These are phyloP conservation scores for Rhododendron ovatum DNA, from an alignment of 148 eudicot species.

Conservation along the genomic window DNA sequence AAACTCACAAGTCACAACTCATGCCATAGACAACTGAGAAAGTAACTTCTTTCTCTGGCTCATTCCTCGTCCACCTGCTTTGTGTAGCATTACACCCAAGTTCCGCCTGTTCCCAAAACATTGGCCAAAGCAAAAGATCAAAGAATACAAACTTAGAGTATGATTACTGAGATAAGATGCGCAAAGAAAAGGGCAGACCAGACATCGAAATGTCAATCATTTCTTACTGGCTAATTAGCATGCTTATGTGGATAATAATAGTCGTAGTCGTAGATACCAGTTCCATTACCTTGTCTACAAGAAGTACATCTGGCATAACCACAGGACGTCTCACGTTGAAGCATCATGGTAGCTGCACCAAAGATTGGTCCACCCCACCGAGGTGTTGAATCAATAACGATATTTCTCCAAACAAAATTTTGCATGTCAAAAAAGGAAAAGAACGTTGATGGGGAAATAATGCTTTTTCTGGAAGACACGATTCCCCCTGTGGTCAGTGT, in stretches of 20 bases:
- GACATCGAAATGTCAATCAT: neutral
- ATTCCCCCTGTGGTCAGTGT: neutral
- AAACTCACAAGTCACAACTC: neutral
- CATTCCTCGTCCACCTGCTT: neutral
- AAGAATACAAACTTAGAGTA: neutral
- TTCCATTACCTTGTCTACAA: neutral
- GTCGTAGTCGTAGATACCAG: neutral
- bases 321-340: neutral
- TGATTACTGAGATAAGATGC: neutral
- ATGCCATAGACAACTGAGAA: neutral
- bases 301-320: neutral
- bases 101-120: neutral
- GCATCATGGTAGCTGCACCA: neutral
- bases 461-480: neutral
- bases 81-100: neutral
- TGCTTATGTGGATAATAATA: neutral
- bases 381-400: neutral
- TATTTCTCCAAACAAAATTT: neutral
- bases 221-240: neutral
- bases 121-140: neutral
- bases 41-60: neutral
- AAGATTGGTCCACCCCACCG: neutral
- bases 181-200: neutral
- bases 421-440: neutral
- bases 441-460: neutral